These are phyloP conservation scores for Chrysoporthe cubensis DNA, from an alignment of 2,329 filamentous ascomycete species.

Conservation along the genomic window DNA sequence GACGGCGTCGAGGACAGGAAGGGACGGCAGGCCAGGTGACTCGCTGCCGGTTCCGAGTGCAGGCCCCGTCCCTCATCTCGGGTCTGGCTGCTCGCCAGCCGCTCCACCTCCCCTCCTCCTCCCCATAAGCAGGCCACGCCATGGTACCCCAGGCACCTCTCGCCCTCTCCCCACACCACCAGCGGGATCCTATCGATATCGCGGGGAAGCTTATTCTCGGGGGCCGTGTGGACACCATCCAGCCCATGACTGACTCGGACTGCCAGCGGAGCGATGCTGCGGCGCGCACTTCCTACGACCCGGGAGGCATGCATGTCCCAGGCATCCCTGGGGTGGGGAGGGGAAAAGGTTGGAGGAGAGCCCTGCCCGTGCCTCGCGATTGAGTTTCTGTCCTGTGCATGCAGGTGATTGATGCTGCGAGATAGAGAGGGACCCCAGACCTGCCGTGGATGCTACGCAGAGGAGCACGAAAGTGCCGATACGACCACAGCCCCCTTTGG, in stretches of 20 bases:
- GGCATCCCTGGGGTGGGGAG: no score
- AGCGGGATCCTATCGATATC: slow-evolving; percentile 3
- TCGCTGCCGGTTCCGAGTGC: neutral
- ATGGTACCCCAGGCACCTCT: neutral
- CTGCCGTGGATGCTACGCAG: no score
- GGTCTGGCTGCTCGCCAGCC: neutral
- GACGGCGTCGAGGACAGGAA: neutral
- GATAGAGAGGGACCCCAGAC: no score
- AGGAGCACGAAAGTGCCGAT: no score
- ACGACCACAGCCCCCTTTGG: no score
- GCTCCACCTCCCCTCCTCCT: neutral
- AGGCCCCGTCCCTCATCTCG: neutral
- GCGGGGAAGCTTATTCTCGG: slow-evolving; percentile 8
- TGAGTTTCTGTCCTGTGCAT: no score
- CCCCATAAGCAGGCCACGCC: neutral
- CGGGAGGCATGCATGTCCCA: no score
- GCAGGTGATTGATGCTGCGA: no score
- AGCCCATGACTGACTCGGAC: neutral
- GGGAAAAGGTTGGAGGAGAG: no score
- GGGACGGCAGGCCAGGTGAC: slow-evolving; percentile 12
- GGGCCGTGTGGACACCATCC: neutral
- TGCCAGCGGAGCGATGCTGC: neutral
- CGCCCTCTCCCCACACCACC: slow-evolving; percentile 8
- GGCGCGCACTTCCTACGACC: no score
- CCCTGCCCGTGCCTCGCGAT: no score